These are phyloP conservation scores for Solanum corneliomulleri DNA, from an alignment of 257 asterid species.

Conservation along the genomic window DNA sequence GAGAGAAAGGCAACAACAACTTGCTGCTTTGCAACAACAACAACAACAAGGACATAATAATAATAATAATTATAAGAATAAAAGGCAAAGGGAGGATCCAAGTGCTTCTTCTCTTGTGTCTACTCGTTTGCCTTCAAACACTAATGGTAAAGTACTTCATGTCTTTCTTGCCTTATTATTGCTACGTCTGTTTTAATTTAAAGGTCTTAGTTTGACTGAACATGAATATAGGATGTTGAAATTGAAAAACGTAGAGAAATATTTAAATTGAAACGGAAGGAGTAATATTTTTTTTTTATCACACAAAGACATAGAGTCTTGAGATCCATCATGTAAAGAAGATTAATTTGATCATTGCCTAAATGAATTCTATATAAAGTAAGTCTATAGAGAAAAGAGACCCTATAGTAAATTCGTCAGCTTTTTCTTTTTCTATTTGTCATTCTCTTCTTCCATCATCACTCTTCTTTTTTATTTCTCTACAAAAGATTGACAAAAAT, in stretches of 20 bases:
- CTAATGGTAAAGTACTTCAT: neutral
- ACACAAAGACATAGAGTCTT: neutral
- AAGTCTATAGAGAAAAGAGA: neutral
- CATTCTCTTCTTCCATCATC: neutral
- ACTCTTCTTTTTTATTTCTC: conserved; percentile 24
- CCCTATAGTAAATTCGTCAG: conserved; percentile 3
- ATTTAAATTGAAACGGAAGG: no score
- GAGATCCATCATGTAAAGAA: neutral
- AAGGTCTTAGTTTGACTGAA: neutral
- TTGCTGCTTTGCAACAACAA: neutral
- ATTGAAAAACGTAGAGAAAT: no score
- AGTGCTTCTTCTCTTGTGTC: neutral
- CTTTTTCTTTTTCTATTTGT: conserved; percentile 10
- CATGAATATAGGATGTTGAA: no score
- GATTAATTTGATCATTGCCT: neutral
- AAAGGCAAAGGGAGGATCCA: conserved; percentile 21
- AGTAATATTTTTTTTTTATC: neutral
- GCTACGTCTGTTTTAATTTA: neutral
- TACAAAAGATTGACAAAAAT: conserved; percentile 5
- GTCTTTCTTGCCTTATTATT: neutral
- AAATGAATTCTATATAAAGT: neutral
- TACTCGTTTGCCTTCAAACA: neutral
- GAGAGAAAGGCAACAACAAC: conserved; percentile 40
- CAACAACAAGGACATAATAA: neutral
- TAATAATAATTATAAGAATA: neutral